These are phyloP conservation scores for Pythium phragmiticola DNA, from an alignment of 352 stramenopile genomes.

Conservation along the genomic window DNA sequence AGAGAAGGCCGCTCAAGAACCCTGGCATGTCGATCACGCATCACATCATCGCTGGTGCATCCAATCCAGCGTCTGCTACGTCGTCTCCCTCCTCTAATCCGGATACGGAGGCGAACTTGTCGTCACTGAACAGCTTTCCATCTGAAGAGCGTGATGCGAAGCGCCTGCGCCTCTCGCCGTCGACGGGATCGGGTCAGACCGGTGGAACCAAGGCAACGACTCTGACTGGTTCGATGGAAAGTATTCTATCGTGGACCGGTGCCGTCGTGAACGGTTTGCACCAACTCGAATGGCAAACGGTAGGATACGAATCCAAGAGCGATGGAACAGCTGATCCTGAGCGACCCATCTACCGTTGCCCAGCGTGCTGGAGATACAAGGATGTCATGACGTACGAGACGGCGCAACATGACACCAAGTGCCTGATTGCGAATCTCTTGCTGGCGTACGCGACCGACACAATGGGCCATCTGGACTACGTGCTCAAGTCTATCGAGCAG, in stretches of 20 bases:
- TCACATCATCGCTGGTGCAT: slow-evolving; percentile 69
- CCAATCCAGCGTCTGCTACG: slow-evolving; percentile 61
- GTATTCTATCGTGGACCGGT: slow-evolving; percentile 67
- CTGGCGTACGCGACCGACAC: slow-evolving; percentile 81
- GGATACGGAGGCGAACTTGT: slow-evolving; percentile 57
- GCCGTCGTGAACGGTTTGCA: slow-evolving; percentile 74
- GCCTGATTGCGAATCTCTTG: slow-evolving; percentile 78
- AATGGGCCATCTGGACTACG: slow-evolving; percentile 69
- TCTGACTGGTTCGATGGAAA: slow-evolving; percentile 71
- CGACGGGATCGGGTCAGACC: slow-evolving; percentile 10
- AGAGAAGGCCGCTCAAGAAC: slow-evolving; percentile 69
- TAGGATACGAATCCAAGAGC: slow-evolving; percentile 76
- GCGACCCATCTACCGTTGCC: slow-evolving; percentile 78
- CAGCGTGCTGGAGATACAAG: slow-evolving; percentile 83
- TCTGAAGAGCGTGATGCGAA: slow-evolving; percentile 62
- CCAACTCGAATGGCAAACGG: slow-evolving; percentile 78
- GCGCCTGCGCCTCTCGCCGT: slow-evolving; percentile 43
- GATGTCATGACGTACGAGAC: slow-evolving; percentile 84
- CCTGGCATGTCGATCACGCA: slow-evolving; percentile 54
- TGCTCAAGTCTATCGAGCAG: slow-evolving; percentile 77
- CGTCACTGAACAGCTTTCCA: slow-evolving; percentile 49
- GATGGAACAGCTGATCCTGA: slow-evolving; percentile 71
- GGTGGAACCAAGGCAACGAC: slow-evolving; percentile 32
- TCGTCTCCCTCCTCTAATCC: slow-evolving; percentile 71
- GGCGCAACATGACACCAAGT: slow-evolving; percentile 82